These are phyloP conservation scores for Beauveria australis DNA, from an alignment of 2,329 filamentous ascomycete species.

Conservation along the genomic window DNA sequence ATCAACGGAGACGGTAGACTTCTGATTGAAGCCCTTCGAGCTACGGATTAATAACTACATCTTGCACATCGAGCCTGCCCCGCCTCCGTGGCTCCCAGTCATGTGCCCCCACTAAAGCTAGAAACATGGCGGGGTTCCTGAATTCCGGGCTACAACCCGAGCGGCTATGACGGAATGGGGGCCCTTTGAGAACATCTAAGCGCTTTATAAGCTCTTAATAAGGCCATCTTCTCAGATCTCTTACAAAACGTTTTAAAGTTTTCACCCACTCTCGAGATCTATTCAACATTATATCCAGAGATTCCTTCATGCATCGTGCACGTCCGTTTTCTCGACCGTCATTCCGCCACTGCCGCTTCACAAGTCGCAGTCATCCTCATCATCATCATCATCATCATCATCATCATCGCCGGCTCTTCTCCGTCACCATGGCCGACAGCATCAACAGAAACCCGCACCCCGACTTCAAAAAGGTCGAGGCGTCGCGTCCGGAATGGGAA, in stretches of 20 bases:
- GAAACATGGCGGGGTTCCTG: background rate
- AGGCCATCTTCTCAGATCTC: background rate
- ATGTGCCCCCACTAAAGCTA: no score
- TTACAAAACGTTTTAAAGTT: background rate
- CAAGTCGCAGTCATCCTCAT: background rate
- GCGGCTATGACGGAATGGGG: background rate
- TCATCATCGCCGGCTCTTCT: background rate
- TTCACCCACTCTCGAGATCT: background rate
- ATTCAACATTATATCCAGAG: background rate
- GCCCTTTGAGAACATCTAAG: background rate
- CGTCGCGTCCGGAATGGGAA: slow-evolving; percentile 54
- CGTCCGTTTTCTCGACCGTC: background rate
- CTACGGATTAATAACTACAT: no score
- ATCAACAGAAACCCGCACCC: slow-evolving; percentile 58
- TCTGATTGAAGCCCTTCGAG: no score
- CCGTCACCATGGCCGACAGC: slow-evolving; percentile 18
- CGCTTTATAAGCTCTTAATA: slow-evolving; percentile 6
- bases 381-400: background rate
- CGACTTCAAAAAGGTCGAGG: slow-evolving; percentile 68
- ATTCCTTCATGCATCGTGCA: background rate
- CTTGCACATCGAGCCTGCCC: no score
- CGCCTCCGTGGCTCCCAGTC: no score
- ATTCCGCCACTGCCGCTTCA: background rate
- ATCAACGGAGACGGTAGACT: no score
- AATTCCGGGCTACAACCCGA: background rate